These are phyloP conservation scores for Diversispora epigaea DNA, from an alignment of 192 early-diverging fungal genomes.

Conservation along the genomic window DNA sequence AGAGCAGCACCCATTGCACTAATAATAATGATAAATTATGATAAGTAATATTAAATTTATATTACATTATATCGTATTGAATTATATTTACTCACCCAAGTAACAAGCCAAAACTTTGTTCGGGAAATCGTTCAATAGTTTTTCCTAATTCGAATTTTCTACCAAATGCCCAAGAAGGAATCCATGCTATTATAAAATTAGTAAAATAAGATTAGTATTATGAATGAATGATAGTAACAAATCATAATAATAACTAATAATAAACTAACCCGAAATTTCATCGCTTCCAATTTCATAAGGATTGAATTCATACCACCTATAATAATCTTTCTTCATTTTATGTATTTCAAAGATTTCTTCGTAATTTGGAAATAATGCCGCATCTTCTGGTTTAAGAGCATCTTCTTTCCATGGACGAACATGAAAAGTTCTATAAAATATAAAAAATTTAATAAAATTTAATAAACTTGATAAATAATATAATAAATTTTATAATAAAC, in stretches of 20 bases:
- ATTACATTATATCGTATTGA: not conserved
- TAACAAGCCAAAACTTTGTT: constrained; percentile 64
- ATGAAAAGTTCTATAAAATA: constrained; percentile 53
- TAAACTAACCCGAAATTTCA: constrained; percentile 58
- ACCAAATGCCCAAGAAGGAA: constrained; percentile 79
- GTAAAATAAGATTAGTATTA: not conserved
- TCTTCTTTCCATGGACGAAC: constrained; percentile 52
- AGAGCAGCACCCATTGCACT: not conserved
- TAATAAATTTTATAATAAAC: too few relatives aligned
- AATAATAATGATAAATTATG: not conserved
- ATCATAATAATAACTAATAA: too few relatives aligned
- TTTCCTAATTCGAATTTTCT: constrained; percentile 65
- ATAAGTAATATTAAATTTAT: not conserved
- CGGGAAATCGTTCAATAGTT: constrained; percentile 60
- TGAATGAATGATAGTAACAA: too few relatives aligned
- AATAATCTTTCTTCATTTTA: constrained; percentile 44
- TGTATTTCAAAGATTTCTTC: constrained; percentile 38
- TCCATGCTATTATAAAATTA: constrained; percentile 53
- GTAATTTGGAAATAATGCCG: constrained; percentile 38
- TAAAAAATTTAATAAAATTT: not conserved
- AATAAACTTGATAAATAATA: not conserved
- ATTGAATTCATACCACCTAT: constrained; percentile 83
- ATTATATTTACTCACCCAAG: constrained; percentile 50
- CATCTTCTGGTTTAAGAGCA: constrained; percentile 23
- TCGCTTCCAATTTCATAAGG: constrained; percentile 62